A percentile compares a stretch with the other conserved stretches of the same genome.
Evolutionary conservation across 1,284 basidiomycete species (phyloP).

Genomic region (Xanthoconium separans): DNA sequence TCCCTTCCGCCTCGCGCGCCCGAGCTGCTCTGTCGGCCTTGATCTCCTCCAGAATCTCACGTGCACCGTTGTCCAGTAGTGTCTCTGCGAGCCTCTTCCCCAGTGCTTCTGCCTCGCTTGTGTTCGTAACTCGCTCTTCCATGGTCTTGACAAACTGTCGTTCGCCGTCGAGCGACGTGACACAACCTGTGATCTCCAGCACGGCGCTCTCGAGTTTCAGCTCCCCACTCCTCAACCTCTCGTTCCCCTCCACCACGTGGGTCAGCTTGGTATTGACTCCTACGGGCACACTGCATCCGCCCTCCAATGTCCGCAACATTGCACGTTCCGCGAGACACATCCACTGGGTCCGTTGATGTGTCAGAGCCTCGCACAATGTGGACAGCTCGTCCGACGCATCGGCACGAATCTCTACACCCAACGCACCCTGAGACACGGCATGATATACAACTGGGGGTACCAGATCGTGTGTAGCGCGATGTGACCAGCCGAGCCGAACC

Average conservation of each 20-base stretch:
- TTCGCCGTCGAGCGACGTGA: slow-evolving; percentile 75
- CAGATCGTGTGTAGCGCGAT: slow-evolving; percentile 81
- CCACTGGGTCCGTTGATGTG: slow-evolving; percentile 78
- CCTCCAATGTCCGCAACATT: slow-evolving; percentile 86
- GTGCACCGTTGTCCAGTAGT: slow-evolving; percentile 70
- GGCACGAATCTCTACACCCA: slow-evolving; percentile 85
- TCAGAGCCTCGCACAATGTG: slow-evolving; percentile 64
- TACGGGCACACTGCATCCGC: slow-evolving; percentile 97
- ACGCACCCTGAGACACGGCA: slow-evolving; percentile 94
- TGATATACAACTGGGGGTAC: slow-evolving; percentile 76
- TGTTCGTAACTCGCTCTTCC: slow-evolving; percentile 49
- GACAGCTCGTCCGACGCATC: slow-evolving; percentile 61
- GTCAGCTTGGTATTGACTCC: slow-evolving; percentile 67
- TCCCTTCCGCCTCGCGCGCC: slow-evolving; percentile 42
- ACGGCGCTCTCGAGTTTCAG: slow-evolving; percentile 29
- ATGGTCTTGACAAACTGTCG: slow-evolving; percentile 70
- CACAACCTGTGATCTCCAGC: slow-evolving; percentile 73
- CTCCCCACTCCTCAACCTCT: slow-evolving; percentile 32
- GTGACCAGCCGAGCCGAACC: slow-evolving; percentile 75
- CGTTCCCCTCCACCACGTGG: slow-evolving; percentile 17
- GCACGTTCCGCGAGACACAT: slow-evolving; percentile 82
- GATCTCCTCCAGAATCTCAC: slow-evolving; percentile 78
- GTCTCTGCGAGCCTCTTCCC: slow-evolving; percentile 65
- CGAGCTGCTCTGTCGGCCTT: slow-evolving; percentile 61
- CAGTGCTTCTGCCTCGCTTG: slow-evolving; percentile 65